phyloP scores from a whole-genome alignment of 306 rosid species.

The Canavalia gladiata region DNA sequence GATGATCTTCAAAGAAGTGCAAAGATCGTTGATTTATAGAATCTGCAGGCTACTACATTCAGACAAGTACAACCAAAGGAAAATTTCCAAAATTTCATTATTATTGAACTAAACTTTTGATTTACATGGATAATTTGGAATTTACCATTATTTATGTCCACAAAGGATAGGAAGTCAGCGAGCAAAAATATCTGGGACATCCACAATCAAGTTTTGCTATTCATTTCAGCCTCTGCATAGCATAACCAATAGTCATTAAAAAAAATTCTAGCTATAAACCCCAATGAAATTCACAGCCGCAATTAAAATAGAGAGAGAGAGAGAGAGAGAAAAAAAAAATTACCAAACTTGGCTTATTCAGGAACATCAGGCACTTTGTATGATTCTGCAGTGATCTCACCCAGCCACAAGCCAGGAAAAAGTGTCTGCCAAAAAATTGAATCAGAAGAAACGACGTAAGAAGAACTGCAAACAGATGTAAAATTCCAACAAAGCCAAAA shows the following conservation, averaged over 20 bases:
- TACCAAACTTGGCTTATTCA: slow-evolving; percentile 56
- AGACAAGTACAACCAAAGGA: slow-evolving; percentile 28
- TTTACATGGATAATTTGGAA: slow-evolving; percentile 55
- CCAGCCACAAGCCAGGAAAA: slow-evolving; percentile 60
- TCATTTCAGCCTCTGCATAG: slow-evolving; percentile 48
- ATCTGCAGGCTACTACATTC: slow-evolving; percentile 44
- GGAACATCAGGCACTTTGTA: slow-evolving; percentile 66
- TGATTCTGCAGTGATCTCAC: slow-evolving; percentile 60
- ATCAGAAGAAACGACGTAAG: slow-evolving; percentile 23
- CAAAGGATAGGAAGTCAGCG: slow-evolving; percentile 52
- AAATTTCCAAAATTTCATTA: slow-evolving; percentile 40
- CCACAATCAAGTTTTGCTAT: slow-evolving; percentile 23
- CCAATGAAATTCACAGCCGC: slow-evolving; percentile 32
- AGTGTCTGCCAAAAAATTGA: slow-evolving; percentile 56
- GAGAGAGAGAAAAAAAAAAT: background rate
- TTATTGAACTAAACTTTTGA: slow-evolving; percentile 43
- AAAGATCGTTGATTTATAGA: slow-evolving; percentile 41
- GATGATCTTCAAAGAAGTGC: slow-evolving; percentile 30
- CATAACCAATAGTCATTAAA: slow-evolving; percentile 11
- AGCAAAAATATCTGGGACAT: slow-evolving; percentile 42
- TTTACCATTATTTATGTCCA: slow-evolving; percentile 61
- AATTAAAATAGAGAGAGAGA: background rate
- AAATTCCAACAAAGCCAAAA: slow-evolving; percentile 6
- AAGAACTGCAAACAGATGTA: slow-evolving; percentile 19
- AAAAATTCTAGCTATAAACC: slow-evolving; percentile 12